Base-by-base conservation (phyloP, 306 rosid species). In the Trifolium dubium region DNA sequence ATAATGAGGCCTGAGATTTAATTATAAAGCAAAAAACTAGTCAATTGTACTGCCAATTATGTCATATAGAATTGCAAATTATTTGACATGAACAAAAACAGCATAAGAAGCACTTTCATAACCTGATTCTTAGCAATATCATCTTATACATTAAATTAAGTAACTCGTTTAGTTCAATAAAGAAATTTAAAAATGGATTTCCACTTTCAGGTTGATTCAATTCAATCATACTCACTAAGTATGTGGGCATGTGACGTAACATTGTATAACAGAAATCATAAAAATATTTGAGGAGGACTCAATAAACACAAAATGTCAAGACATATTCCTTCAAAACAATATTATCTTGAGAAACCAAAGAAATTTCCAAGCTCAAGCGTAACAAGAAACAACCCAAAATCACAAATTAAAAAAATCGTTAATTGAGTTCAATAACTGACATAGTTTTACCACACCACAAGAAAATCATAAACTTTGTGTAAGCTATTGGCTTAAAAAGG, bases 1-100 rank as follows among this genome's bases (percentile, higher is more conserved):
- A 83, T 94, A 94, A 78, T 94, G 97, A 72, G 96, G 89, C 91
- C 98, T 94, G 89, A 82, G 71, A 83, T 84, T 77, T 14, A 14
- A 77, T 79, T 14, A 56, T 39, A 46, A 69, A 70, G 35, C 43
- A 65, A 64, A 39, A 43, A 5, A 19, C 46, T 18, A 71, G 83
- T 86, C 73, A 77, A 77, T 37, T 72, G 50, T 64, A 47, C 29
- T 49, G 49, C 78, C 71, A 78, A 49, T 29, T 50, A 34, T 72
- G 72, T 77, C 77, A 70, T 43, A 51, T 37, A 49, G 71, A 80
- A 67, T 34, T 47, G 39, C 49, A 62, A 31, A 50, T 37, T 31
- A 43, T 11, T 58, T 58, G 28, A 66, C 73, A 68, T 8, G 47
- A 73, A 35, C 10, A 64, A 67, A 32, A 73, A 66, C 18, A 69